phyloP scores from a whole-genome alignment of 108 stramenopile species.

The Nannochloropsis salina region DNA sequence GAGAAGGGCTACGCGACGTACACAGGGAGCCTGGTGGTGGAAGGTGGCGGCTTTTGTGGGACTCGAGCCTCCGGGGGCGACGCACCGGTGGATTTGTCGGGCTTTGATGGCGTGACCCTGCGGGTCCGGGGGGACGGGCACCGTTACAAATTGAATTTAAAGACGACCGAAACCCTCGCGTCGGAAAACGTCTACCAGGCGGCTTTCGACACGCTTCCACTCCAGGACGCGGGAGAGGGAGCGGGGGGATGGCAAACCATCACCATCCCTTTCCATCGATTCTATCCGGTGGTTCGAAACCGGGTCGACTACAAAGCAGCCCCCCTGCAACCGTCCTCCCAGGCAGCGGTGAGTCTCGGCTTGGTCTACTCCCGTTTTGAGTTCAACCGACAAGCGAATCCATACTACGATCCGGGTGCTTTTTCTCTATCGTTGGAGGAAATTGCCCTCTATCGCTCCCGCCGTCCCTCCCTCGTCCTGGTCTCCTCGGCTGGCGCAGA shows the following conservation, averaged over 20 bases:
- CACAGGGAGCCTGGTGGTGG: conserved; percentile 36
- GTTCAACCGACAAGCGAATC: conserved; percentile 40
- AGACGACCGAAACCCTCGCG: conserved; percentile 24
- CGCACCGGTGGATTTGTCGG: conserved; percentile 28
- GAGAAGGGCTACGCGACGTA: conserved; percentile 29
- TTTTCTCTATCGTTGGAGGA: conserved; percentile 37
- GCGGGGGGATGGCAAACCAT: background rate
- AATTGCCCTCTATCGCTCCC: conserved; percentile 30
- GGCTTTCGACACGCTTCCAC: conserved; percentile 36
- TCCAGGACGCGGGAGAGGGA: background rate
- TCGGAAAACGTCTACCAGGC: conserved; percentile 42
- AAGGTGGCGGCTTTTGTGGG: conserved; percentile 42
- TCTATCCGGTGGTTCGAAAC: conserved; percentile 39
- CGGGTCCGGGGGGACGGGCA: conserved; percentile 40
- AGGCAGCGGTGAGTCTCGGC: conserved; percentile 21
- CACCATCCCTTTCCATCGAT: conserved; percentile 30
- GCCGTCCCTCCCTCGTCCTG: conserved; percentile 34
- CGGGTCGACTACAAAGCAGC: conserved; percentile 31
- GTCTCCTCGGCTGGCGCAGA: conserved; percentile 45
- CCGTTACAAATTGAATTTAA: conserved; percentile 43
- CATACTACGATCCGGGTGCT: conserved; percentile 28
- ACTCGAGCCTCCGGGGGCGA: conserved; percentile 29
- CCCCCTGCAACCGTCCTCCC: background rate
- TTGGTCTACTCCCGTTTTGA: conserved; percentile 40
- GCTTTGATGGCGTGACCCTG: conserved; percentile 37